phyloP scores from a whole-genome alignment of 768 basidiomycete genomes.

The Xanthoconium stramineum region DNA sequence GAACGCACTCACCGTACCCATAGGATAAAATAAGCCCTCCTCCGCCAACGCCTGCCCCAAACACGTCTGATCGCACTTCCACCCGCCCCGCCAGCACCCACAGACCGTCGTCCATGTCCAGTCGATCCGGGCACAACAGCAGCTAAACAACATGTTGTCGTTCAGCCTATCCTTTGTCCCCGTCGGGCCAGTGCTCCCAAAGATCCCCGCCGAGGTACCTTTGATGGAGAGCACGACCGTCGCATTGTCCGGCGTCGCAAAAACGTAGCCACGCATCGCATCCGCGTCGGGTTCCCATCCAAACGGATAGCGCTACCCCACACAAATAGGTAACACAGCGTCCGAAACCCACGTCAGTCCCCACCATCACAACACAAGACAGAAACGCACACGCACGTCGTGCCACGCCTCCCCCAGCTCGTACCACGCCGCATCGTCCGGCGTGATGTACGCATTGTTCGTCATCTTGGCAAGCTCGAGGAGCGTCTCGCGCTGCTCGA shows the following conservation, averaged over 20 bases:
- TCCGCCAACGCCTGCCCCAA: slow-evolving; percentile 70
- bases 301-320: slow-evolving; percentile 53
- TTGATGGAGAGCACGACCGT: slow-evolving; percentile 90
- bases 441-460: slow-evolving; percentile 80
- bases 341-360: neutral
- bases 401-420: slow-evolving; percentile 67
- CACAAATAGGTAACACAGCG: neutral
- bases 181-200: slow-evolving; percentile 81
- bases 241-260: slow-evolving; percentile 76
- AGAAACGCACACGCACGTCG: slow-evolving; percentile 31
- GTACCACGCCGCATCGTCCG: slow-evolving; percentile 72
- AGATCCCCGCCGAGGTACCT: slow-evolving; percentile 79
- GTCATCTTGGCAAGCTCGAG: slow-evolving; percentile 91
- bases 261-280: slow-evolving; percentile 89
- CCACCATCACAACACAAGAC: too few species aligned
- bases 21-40: slow-evolving; percentile 85
- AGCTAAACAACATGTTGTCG: slow-evolving; percentile 90
- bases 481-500: slow-evolving; percentile 71
- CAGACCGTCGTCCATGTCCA: slow-evolving; percentile 96
- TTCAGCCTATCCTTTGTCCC: slow-evolving; percentile 88
- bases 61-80: slow-evolving; percentile 81
- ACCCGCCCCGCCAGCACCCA: slow-evolving; percentile 76
- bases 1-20: slow-evolving; percentile 68
- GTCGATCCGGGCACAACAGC: slow-evolving; percentile 90
- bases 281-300: slow-evolving; percentile 91